Percentiles rank a stretch among this genome's conserved stretches.
Conservation (phyloP, 169 alveolate species). For the Theileria equi region DNA sequence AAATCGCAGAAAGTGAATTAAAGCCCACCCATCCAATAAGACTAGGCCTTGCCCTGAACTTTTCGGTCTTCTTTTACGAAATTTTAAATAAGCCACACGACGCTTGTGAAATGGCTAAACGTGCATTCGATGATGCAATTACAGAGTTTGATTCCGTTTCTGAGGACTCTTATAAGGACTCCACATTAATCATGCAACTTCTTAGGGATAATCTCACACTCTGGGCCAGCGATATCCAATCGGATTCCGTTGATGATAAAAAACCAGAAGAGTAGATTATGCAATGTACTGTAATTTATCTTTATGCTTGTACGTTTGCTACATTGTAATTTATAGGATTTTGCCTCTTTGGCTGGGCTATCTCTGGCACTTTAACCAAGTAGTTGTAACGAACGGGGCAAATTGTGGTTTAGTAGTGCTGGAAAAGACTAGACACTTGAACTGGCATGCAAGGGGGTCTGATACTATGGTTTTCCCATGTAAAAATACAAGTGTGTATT, state of each 20-base stretch:
- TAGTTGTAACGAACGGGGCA: too few relatives aligned
- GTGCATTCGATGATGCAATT: slow-evolving; percentile 94
- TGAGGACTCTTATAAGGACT: slow-evolving; percentile 94
- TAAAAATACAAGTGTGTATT: too few relatives aligned
- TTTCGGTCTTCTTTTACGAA: slow-evolving; percentile 98
- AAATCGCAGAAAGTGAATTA: slow-evolving; percentile 90
- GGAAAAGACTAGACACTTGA: too few relatives aligned
- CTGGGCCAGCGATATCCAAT: slow-evolving; percentile 92
- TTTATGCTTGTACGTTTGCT: too few relatives aligned
- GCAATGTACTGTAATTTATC: too few relatives aligned
- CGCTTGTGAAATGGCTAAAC: slow-evolving; percentile 98
- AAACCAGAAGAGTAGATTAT: too few relatives aligned
- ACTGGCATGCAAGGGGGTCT: too few relatives aligned
- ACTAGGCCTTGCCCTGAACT: slow-evolving; percentile 96
- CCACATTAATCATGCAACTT: slow-evolving; percentile 92
- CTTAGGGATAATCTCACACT: slow-evolving; percentile 94
- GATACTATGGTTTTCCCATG: too few relatives aligned
- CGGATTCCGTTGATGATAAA: slow-evolving; percentile 59
- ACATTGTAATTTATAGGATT: too few relatives aligned
- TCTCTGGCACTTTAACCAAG: too few relatives aligned
- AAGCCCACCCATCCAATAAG: slow-evolving; percentile 95
- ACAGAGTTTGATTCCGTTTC: slow-evolving; percentile 91
- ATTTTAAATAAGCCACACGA: slow-evolving; percentile 95
- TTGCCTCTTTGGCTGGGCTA: too few relatives aligned
- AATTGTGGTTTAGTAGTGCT: too few relatives aligned